Evolutionary conservation across 768 basidiomycete species (phyloP), one percentile per base, ranked within the genome.

Genomic region (Hydnomerulius pinastri): DNA sequence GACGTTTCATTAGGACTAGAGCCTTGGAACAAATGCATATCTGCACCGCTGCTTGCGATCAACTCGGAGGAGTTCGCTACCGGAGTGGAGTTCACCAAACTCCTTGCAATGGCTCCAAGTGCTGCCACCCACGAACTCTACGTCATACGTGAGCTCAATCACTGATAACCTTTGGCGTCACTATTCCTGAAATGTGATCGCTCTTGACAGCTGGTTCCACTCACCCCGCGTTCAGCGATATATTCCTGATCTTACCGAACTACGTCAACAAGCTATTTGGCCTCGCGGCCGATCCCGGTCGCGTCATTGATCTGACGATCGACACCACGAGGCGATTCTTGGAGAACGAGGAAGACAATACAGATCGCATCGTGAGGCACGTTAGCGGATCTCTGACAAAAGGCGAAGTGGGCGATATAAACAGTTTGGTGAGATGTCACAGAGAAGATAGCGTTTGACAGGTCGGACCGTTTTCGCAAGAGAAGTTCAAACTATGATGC

Each of bases 1-100:
- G 20, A 45, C 25, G n/a, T n/a, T n/a, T n/a, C n/a, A n/a, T n/a
- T n/a, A 67, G 71, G 68, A 8, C 46, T 68, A 17, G 53, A 55
- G 8, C 64, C 68, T 11, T 65, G 65, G 62, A 54, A 42, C n/a
- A 57, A 50, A 33, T 42, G 44, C 15, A 55, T 65, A 10, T 59
- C 63, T 32, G 61, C 63, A 11, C 73, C 72, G 1, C 55, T 73
- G 9, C 65, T 76, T n/a, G 69, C 71, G 10, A 62, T 77, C 60
- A 74, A 74, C 53, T 73, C 72, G 2, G 68, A 72, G 18, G 74
- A 75, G 30, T 75, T 73, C 55, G 68, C 70, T 2, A 57, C 63
- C 7, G 72, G 71, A 55, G 50, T 51, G 3, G 66, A 77, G 46
- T 76, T 71, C 53, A 23, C 46, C 7, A 61, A 67, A 24, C 57